Conservation (phyloP, 202 grass and related monocot species). For the Schoenoplectus tabernaemontani region DNA sequence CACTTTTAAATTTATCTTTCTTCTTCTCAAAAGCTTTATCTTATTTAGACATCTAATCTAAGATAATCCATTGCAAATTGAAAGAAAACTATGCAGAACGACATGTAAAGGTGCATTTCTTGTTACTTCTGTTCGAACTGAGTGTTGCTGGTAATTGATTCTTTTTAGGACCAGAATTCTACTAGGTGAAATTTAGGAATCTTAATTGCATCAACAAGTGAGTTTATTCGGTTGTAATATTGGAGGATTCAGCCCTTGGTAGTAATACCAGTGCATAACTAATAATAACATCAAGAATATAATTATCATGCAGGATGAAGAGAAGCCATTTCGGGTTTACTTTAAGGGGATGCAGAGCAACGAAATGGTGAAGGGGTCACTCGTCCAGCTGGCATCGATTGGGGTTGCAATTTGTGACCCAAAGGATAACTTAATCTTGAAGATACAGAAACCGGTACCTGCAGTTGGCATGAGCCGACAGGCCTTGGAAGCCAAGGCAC, state of each 20-base stretch:
- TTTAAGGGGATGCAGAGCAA: constrained; percentile 12
- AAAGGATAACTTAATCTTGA: constrained; percentile 16
- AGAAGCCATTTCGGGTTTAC: constrained; percentile 20
- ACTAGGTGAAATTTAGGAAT: neutral
- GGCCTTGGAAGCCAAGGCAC: constrained; percentile 11
- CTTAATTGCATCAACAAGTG: neutral
- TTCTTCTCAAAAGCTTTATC: neutral
- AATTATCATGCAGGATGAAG: neutral
- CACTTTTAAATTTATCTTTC: no score
- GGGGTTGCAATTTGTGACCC: constrained; percentile 27
- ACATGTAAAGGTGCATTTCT: neutral
- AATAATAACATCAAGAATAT: neutral
- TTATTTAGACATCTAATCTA: neutral
- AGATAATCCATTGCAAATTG: neutral
- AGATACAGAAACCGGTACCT: constrained; percentile 15
- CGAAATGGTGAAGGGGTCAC: neutral
- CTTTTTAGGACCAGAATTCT: neutral
- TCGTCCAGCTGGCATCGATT: constrained; percentile 11
- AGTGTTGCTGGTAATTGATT: neutral
- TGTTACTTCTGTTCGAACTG: neutral
- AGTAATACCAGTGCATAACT: neutral
- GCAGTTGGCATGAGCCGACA: neutral
- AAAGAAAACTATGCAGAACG: neutral
- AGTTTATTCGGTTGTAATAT: neutral
- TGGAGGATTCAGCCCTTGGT: neutral